These are phyloP conservation scores for Moniliophthora roreri DNA, from an alignment of 1,284 basidiomycete genomes.

Conservation along the genomic window DNA sequence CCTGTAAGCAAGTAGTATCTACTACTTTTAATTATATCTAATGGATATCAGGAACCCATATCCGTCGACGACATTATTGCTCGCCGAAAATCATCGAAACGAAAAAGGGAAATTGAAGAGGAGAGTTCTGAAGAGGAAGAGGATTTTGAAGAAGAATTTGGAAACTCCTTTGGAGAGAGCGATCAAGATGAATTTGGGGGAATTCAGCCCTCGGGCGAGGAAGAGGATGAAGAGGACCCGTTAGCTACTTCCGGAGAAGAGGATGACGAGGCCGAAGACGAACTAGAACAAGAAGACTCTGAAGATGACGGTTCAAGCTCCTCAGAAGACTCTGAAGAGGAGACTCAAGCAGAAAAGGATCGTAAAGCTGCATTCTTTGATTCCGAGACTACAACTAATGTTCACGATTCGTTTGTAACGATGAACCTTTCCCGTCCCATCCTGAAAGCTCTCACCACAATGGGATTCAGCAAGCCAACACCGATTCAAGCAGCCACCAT, in stretches of 20 bases:
- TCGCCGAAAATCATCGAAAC: constrained; percentile 57
- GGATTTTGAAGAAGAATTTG: constrained; percentile 37
- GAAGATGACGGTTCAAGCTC: constrained; percentile 39
- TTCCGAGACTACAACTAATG: constrained; percentile 47
- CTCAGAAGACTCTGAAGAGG: constrained; percentile 57
- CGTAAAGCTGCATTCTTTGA: constrained; percentile 88
- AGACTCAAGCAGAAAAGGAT: constrained; percentile 72
- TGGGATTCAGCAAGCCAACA: constrained; percentile 86
- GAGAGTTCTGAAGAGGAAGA: constrained; percentile 36
- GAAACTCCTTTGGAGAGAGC: constrained; percentile 18
- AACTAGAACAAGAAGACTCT: constrained; percentile 27
- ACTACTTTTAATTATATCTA: constrained; percentile 13
- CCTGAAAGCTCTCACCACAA: constrained; percentile 80
- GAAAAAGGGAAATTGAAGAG: constrained; percentile 51
- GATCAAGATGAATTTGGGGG: constrained; percentile 25
- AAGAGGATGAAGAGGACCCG: constrained; percentile 33
- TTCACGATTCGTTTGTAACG: constrained; percentile 72
- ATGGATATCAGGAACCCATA: constrained; percentile 61
- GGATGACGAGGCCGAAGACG: constrained; percentile 40
- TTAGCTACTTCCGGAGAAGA: constrained; percentile 24
- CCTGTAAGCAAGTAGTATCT: constrained; percentile 51
- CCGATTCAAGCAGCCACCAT: constrained; percentile 95
- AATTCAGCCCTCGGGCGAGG: constrained; percentile 35
- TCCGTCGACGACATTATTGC: constrained; percentile 93
- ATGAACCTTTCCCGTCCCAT: constrained; percentile 92